Evolutionary conservation across 495 filamentous ascomycete genomes (phyloP), one percentile per base, ranked within the genome.

Genomic region (Penicillium verhagenii): DNA sequence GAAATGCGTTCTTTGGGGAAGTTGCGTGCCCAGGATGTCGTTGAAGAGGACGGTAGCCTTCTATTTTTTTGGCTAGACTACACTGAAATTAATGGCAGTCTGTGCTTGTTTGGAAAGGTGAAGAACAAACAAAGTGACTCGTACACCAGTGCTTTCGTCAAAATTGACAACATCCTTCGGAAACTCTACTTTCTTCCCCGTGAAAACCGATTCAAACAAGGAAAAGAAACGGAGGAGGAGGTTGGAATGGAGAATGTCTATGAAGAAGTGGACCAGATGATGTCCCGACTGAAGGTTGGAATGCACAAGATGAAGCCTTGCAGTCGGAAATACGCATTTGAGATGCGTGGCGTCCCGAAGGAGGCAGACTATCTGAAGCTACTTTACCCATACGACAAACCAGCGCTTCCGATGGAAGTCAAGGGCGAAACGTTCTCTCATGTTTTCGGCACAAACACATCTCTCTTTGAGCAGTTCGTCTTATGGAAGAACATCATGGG

Each of bases 401-500:
- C 82, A 50, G 78, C 84, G 25, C 71, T 96, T 23, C 78, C 86
- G 7, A 83, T 87, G 60, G 85, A 90, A 61, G 66, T 84, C 45
- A 82, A 76, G 53, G 94, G 95, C 18, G 86, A 96, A 66, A 97
- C 95, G 0, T 98, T 92, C 67, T 97, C 95, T 4, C 87, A 89
- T 47, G 91, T 96, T 38, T 98, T 98, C 57, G 95, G 94, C 39
- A 88, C 90, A 40, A 96, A 95, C 65, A 98, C 94, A 0, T 84
- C 90, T 2, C 77, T 97, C 1, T 98, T 98, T 58, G 94, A 98
- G 63, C 94, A 98, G 63, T 98, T 98, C 63, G 95, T 97, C 13
- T 80, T 98, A 11, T 97, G 91, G 89, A 96, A 95, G 71, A 92
- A 93, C 57, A 89, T 98, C 54, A 97, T 96, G 92, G 94, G 94